Conservation (phyloP, 2,329 filamentous ascomycete species). For the Penicillium palitans region DNA sequence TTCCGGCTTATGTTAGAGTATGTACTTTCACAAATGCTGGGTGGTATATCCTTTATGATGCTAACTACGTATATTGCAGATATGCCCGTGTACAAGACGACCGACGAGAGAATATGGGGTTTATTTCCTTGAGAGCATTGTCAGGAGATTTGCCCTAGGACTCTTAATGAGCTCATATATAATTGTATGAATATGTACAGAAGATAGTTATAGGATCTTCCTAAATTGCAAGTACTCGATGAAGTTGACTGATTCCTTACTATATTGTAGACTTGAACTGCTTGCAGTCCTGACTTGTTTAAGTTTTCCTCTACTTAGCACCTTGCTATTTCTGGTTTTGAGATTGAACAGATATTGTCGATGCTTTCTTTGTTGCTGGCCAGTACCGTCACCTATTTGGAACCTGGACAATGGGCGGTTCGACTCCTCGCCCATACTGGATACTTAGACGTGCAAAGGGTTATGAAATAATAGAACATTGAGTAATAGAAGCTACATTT, state of each 20-base stretch:
- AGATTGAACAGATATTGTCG: too few relatives aligned
- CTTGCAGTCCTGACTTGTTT: too few relatives aligned
- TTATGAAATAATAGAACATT: neutral
- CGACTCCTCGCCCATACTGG: neutral
- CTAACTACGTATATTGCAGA: neutral
- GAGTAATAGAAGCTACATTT: neutral
- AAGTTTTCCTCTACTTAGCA: too few relatives aligned
- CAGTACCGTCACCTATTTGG: too few relatives aligned
- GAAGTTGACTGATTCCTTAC: too few relatives aligned
- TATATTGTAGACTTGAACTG: too few relatives aligned
- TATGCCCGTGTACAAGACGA: neutral
- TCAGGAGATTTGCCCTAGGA: neutral
- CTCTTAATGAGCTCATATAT: too few relatives aligned
- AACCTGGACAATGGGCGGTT: neutral
- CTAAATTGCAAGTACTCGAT: too few relatives aligned
- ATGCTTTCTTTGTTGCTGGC: too few relatives aligned
- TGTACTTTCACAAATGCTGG: neutral
- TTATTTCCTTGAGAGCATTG: neutral
- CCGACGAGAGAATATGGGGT: neutral
- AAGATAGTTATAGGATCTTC: too few relatives aligned
- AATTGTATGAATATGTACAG: too few relatives aligned
- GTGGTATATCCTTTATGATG: neutral
- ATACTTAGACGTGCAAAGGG: neutral
- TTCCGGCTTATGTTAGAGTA: neutral
- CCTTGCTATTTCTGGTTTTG: too few relatives aligned